phyloP scores from a whole-genome alignment of 2,329 filamentous ascomycete genomes.

The Hymenoscyphus infarciens region DNA sequence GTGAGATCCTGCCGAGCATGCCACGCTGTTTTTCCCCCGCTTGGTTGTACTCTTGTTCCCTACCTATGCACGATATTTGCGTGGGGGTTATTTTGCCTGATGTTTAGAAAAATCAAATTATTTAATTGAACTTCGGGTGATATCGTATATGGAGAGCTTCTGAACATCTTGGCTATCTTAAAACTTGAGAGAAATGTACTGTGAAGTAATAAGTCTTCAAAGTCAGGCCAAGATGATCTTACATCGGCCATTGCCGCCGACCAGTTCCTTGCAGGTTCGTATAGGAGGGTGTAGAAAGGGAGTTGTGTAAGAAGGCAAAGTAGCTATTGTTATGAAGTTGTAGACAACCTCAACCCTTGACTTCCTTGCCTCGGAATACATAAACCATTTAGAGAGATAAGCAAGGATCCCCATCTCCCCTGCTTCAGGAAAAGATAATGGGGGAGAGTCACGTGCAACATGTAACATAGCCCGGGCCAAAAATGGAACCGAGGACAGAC shows the following conservation, averaged over 20 bases:
- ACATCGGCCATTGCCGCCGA: too few species aligned
- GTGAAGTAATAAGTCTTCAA: too few species aligned
- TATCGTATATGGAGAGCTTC: too few species aligned
- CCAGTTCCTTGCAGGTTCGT: too few species aligned
- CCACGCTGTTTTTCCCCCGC: not conserved
- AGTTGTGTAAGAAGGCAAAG: too few species aligned
- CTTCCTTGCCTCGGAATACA: not conserved
- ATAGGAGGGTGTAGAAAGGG: too few species aligned
- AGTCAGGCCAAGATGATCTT: too few species aligned
- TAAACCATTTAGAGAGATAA: not conserved
- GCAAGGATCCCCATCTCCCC: not conserved
- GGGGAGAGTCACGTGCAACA: not conserved
- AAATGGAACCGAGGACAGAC: not conserved
- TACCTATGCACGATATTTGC: not conserved
- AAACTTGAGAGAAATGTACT: too few species aligned
- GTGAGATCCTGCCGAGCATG: not conserved
- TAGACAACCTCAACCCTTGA: not conserved
- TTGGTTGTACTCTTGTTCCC: not conserved
- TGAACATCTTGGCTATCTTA: too few species aligned
- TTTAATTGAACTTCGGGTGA: too few species aligned
- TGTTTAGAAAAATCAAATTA: too few species aligned
- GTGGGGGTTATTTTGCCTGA: not conserved
- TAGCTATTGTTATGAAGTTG: not conserved
- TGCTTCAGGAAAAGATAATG: not conserved
- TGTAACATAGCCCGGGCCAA: not conserved